phyloP scores from a whole-genome alignment of 257 asterid genomes.

The Scutellaria minor region DNA sequence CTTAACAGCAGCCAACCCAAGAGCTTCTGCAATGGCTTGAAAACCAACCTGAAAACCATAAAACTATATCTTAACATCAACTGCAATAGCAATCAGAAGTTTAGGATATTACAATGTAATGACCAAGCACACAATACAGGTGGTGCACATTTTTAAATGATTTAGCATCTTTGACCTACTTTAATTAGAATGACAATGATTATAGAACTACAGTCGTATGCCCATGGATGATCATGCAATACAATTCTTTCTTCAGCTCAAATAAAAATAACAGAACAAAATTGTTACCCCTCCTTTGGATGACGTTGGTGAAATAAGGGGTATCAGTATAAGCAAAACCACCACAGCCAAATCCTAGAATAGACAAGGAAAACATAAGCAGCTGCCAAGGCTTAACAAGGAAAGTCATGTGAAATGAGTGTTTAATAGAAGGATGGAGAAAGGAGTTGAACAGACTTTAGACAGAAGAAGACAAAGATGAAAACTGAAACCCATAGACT shows the following conservation, averaged over 20 bases:
- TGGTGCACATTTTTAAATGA: slow-evolving; percentile 9
- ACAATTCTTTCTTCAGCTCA: slow-evolving; percentile 14
- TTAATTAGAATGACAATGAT: slow-evolving; percentile 26
- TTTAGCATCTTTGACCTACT: slow-evolving; percentile 29
- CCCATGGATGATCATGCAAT: slow-evolving; percentile 18
- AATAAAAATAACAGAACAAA: slow-evolving; percentile 1
- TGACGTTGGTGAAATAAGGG: slow-evolving; percentile 93
- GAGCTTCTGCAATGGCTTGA: slow-evolving; percentile 98
- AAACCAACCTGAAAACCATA: slow-evolving; percentile 78
- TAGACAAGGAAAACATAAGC: slow-evolving; percentile 32
- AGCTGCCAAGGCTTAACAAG: slow-evolving; percentile 26
- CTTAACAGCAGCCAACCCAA: slow-evolving; percentile 98
- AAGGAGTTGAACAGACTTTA: neutral
- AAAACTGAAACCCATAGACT: slow-evolving; percentile 30
- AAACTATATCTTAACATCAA: slow-evolving; percentile 25
- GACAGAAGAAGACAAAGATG: slow-evolving; percentile 1
- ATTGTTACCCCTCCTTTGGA: slow-evolving; percentile 98
- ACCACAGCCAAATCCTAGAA: slow-evolving; percentile 97
- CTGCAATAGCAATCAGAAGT: slow-evolving; percentile 21
- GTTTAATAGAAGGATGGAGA: neutral
- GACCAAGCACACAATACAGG: slow-evolving; percentile 15
- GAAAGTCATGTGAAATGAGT: slow-evolving; percentile 20
- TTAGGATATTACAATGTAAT: slow-evolving; percentile 15
- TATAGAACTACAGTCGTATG: slow-evolving; percentile 9
- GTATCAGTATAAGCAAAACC: slow-evolving; percentile 97